phyloP scores from a whole-genome alignment of 1,284 basidiomycete genomes.

The Sphaerobolus stellatus region DNA sequence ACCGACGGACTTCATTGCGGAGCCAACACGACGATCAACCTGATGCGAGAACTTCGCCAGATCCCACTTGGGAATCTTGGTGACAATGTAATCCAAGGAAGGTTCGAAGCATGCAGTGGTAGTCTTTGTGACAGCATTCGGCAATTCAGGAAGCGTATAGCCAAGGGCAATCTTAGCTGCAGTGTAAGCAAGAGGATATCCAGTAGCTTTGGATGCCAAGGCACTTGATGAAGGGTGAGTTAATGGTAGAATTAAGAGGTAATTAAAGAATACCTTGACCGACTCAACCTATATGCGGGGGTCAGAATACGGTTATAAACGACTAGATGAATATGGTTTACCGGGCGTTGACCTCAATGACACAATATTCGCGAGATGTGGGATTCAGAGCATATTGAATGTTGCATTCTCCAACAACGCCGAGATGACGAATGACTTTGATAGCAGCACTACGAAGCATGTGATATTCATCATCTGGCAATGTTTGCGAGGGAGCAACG shows the following conservation, averaged over 20 bases:
- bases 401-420: constrained; percentile 98
- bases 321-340: constrained; percentile 26
- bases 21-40: constrained; percentile 94
- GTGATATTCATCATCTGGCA: constrained; percentile 98
- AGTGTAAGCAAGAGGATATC: constrained; percentile 98
- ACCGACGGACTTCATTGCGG: constrained; percentile 98
- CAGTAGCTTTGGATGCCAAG: constrained; percentile 97
- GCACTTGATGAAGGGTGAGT: constrained; percentile 51
- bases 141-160: constrained; percentile 95
- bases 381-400: constrained; percentile 99
- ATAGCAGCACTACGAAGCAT: constrained; percentile 98
- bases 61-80: constrained; percentile 99
- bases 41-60: constrained; percentile 94
- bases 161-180: constrained; percentile 99
- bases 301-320: constrained; percentile 11
- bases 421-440: constrained; percentile 96
- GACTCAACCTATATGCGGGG: constrained; percentile 44
- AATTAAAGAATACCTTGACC: constrained; percentile 46
- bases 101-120: constrained; percentile 99
- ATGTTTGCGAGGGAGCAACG: constrained; percentile 96
- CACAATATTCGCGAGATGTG: constrained; percentile 90
- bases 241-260: not conserved
- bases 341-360: constrained; percentile 98
- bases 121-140: constrained; percentile 98
- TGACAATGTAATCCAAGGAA: constrained; percentile 99